Conservation (phyloP, 441 rosid species). For the Aquilaria agallochum region DNA sequence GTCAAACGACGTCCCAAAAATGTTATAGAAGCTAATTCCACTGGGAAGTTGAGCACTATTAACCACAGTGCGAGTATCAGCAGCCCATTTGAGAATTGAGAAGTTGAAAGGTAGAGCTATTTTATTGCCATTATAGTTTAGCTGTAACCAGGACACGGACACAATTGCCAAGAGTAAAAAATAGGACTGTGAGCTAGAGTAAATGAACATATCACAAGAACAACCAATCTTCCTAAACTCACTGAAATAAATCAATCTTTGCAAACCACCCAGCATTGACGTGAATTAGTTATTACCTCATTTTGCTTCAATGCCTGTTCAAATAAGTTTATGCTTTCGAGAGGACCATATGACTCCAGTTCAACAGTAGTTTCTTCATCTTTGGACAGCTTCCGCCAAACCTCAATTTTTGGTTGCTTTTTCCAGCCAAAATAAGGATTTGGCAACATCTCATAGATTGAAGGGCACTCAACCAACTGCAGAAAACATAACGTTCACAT, state of each 20-base stretch:
- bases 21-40: slow-evolving; percentile 71
- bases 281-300: slow-evolving; percentile 38
- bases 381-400: slow-evolving; percentile 55
- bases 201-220: no score
- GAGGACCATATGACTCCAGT: slow-evolving; percentile 56
- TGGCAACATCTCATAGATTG: slow-evolving; percentile 85
- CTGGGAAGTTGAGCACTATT: slow-evolving; percentile 57
- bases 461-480: slow-evolving; percentile 86
- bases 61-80: slow-evolving; percentile 56
- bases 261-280: neutral
- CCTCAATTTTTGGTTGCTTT: slow-evolving; percentile 60
- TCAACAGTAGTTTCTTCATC: slow-evolving; percentile 37
- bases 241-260: neutral
- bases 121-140: slow-evolving; percentile 53
- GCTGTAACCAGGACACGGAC: slow-evolving; percentile 31
- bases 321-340: slow-evolving; percentile 50
- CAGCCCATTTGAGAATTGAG: slow-evolving; percentile 66
- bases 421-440: slow-evolving; percentile 77
- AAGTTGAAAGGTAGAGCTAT: slow-evolving; percentile 77
- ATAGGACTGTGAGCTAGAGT: neutral
- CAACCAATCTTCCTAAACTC: no score
- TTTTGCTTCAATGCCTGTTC: slow-evolving; percentile 72
- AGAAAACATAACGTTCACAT: slow-evolving; percentile 13
- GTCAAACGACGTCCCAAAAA: slow-evolving; percentile 70
- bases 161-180: neutral